phyloP scores from a whole-genome alignment of 2,329 filamentous ascomycete species.

The Chaetomium sp. region DNA sequence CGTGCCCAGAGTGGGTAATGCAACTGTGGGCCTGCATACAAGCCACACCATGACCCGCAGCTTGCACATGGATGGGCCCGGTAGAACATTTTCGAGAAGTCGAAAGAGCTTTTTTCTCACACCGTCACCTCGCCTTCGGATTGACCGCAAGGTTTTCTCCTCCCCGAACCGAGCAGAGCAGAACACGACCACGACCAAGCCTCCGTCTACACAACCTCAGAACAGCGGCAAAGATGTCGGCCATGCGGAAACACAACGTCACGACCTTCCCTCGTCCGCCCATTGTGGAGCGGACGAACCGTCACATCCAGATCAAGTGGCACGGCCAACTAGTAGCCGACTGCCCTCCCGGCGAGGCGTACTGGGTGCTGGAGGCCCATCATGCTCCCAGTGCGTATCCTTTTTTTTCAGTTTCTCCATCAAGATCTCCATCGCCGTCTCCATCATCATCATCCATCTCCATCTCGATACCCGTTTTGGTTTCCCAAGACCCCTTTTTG shows the following conservation, averaged over 20 bases:
- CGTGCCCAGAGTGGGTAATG: slow-evolving; percentile 4
- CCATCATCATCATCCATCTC: background rate
- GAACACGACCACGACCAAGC: background rate
- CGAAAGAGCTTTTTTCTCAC: slow-evolving; percentile 18
- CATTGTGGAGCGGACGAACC: slow-evolving; percentile 44
- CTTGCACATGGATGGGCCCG: slow-evolving; percentile 17
- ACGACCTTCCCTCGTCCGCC: slow-evolving; percentile 54
- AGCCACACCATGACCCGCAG: slow-evolving; percentile 17
- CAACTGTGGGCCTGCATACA: slow-evolving; percentile 7
- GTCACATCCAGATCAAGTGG: slow-evolving; percentile 52
- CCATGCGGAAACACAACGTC: slow-evolving; percentile 44
- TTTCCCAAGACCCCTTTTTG: background rate
- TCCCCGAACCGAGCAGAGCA: background rate
- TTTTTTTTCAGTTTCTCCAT: slow-evolving; percentile 11
- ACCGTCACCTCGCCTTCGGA: slow-evolving; percentile 3
- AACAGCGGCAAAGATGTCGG: slow-evolving; percentile 30
- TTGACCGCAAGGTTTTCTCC: slow-evolving; percentile 10
- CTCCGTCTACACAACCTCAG: background rate
- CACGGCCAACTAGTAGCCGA: slow-evolving; percentile 49
- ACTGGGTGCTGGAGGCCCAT: slow-evolving; percentile 57
- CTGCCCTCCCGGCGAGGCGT: slow-evolving; percentile 44
- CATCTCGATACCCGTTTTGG: no score
- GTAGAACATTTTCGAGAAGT: slow-evolving; percentile 14
- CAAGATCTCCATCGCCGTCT: background rate
- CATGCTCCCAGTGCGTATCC: slow-evolving; percentile 51